Base-by-base conservation (phyloP, 2,329 filamentous ascomycete genomes). In the Rutstroemia sp. region DNA sequence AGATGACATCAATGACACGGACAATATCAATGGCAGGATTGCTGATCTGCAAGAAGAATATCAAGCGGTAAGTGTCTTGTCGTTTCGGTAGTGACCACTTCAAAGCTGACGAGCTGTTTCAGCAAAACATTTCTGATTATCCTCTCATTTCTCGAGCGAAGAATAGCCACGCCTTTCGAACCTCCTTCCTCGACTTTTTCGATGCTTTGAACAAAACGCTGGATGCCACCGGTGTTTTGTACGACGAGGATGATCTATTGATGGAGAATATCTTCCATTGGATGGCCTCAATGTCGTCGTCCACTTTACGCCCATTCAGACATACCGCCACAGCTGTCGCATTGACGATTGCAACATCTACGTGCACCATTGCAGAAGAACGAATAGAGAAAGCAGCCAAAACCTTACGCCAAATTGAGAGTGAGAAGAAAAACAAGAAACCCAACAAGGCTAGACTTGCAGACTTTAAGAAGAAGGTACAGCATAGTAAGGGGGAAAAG, bases 271-370 rank as follows among this genome's bases (percentile, higher is more conserved):
- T 97, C 49, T 85, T 91, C 64, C 80, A 89, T 57, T 99, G 94
- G 94, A 79, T 96, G 59, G 86, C 86, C 41, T 88, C 89, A 58
- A 90, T 99, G 87, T 94, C 92, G 2, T 94, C 90, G 4, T 92
- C 91, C 0, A 80, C 84, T 4, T 85, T 92, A 60, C 85, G 94
- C 55, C 91, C 94, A 1, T 96, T 99, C 72, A 83, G 94, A 62
- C 94, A 99, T 72, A 99, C 94, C 0, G 88, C 92, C 0, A 96
- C 92, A 1, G 86, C 94, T 0, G 86, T 92, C 23, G 86, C 89
- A 1, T 75, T 97, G 37, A 81, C 89, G 16, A 86, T 96, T 62
- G 86, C 89, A 56, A 90, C 83, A 37, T 83, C 88, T 0, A 76
- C 97, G 25, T 92, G 90, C 61, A 78, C 82, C 48, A 78, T 92